These are phyloP conservation scores for Vararia minispora DNA, from an alignment of 768 basidiomycete genomes.

Conservation along the genomic window DNA sequence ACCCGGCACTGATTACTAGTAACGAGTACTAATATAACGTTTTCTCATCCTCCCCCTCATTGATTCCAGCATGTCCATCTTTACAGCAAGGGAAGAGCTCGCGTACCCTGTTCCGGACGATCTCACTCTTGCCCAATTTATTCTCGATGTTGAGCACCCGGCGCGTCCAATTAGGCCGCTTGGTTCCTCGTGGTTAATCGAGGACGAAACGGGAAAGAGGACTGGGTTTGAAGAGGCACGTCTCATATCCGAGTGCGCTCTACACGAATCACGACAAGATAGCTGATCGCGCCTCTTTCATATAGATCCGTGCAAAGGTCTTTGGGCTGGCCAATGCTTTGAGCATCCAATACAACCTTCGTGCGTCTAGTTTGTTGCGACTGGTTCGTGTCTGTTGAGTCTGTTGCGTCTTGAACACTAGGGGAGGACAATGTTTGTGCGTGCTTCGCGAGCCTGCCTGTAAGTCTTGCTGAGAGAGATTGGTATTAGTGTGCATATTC, in stretches of 20 bases:
- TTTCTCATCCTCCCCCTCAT: neutral
- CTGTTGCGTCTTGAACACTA: constrained; percentile 8
- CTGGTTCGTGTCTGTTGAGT: neutral
- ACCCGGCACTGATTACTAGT: neutral
- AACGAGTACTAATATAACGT: neutral
- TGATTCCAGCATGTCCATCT: constrained; percentile 9
- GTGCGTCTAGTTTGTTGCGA: constrained; percentile 17
- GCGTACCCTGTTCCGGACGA: constrained; percentile 14
- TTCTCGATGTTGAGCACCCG: constrained; percentile 14
- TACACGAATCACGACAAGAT: neutral
- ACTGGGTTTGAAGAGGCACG: constrained; percentile 27
- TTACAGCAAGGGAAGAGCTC: constrained; percentile 3
- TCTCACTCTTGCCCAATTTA: constrained; percentile 16
- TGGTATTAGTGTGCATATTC: constrained; percentile 17
- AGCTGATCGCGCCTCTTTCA: neutral
- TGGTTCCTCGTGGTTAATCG: constrained; percentile 28
- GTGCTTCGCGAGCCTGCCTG: no score
- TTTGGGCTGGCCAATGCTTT: constrained; percentile 29
- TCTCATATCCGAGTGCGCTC: neutral
- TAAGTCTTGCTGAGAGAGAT: no score
- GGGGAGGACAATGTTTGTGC: constrained; percentile 29
- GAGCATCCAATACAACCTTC: constrained; percentile 21
- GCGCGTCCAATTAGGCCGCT: constrained; percentile 5
- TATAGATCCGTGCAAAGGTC: constrained; percentile 25
- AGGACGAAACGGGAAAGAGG: constrained; percentile 27